A percentile compares a stretch with the other conserved stretches of the same genome.
phyloP scores from a whole-genome alignment of 2,329 filamentous ascomycete species.

The Curvularia lunata region DNA sequence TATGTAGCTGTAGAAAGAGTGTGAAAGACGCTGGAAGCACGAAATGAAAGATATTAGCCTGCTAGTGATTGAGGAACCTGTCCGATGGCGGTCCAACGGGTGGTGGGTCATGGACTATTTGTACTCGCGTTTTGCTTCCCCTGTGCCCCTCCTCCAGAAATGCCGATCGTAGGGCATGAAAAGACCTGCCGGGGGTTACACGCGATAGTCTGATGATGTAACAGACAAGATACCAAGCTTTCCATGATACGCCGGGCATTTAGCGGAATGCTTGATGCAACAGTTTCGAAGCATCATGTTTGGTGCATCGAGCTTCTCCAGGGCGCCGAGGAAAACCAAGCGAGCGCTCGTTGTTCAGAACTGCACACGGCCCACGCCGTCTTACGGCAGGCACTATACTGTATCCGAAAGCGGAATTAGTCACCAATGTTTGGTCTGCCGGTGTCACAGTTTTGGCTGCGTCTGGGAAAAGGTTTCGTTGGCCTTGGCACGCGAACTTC shows the following conservation, averaged over 20 bases:
- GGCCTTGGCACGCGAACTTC: conserved; percentile 40
- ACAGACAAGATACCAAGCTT: conserved; percentile 10
- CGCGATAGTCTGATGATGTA: conserved; percentile 17
- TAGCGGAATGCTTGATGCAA: conserved; percentile 23
- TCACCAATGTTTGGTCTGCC: conserved; percentile 34
- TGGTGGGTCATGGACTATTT: conserved; percentile 29
- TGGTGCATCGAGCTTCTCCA: conserved; percentile 21
- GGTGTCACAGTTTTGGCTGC: conserved; percentile 40
- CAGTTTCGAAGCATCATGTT: conserved; percentile 22
- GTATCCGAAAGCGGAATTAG: conserved; percentile 12
- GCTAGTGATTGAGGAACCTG: conserved; percentile 39
- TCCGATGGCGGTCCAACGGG: conserved; percentile 27
- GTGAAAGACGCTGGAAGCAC: conserved; percentile 27
- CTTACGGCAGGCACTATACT: conserved; percentile 21
- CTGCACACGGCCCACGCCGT: conserved; percentile 18
- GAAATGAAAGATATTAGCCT: conserved; percentile 30
- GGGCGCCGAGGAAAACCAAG: conserved; percentile 11
- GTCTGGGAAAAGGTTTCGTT: conserved; percentile 43
- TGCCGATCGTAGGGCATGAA: conserved; percentile 13
- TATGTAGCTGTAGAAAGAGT: conserved; percentile 11
- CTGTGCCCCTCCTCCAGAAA: not conserved
- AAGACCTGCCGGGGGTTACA: conserved; percentile 8
- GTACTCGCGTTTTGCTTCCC: conserved; percentile 19
- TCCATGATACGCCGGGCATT: conserved; percentile 8
- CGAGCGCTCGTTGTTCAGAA: conserved; percentile 10